phyloP scores from a whole-genome alignment of 2,329 filamentous ascomycete species.

The Beauveria asiatica region DNA sequence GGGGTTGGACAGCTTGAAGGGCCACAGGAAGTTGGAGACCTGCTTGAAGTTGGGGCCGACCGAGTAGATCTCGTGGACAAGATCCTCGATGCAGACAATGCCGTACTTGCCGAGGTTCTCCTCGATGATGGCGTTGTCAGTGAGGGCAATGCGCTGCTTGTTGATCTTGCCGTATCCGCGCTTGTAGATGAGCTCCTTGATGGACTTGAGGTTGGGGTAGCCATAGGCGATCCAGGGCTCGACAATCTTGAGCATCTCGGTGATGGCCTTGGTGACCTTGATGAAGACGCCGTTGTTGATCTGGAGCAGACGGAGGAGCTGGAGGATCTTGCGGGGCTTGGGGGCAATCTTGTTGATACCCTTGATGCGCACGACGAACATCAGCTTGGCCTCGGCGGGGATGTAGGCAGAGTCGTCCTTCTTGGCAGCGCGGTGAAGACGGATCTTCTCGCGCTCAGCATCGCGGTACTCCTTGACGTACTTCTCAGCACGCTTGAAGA shows the following conservation, averaged over 20 bases:
- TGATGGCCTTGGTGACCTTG: slow-evolving; percentile 92
- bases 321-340: slow-evolving; percentile 99
- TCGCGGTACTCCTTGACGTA: slow-evolving; percentile 99
- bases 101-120: slow-evolving; percentile 94
- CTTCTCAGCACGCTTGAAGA: slow-evolving; percentile 99
- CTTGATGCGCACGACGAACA: slow-evolving; percentile 99
- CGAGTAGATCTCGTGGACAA: slow-evolving; percentile 98
- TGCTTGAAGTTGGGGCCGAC: slow-evolving; percentile 99
- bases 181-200: slow-evolving; percentile 99
- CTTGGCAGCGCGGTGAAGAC: slow-evolving; percentile 82
- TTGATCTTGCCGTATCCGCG: slow-evolving; percentile 98
- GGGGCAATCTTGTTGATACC: slow-evolving; percentile 99
- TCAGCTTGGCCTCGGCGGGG: slow-evolving; percentile 87
- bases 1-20: slow-evolving; percentile 99
- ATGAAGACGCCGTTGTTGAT: slow-evolving; percentile 99
- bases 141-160: slow-evolving; percentile 94
- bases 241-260: slow-evolving; percentile 95
- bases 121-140: slow-evolving; percentile 97
- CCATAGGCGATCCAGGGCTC: slow-evolving; percentile 99
- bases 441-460: slow-evolving; percentile 96
- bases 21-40: slow-evolving; percentile 98
- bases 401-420: slow-evolving; percentile 90
- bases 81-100: slow-evolving; percentile 98
- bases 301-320: slow-evolving; percentile 98
- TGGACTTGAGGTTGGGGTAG: slow-evolving; percentile 98